A percentile compares a stretch with the other conserved stretches of the same genome.
Evolutionary conservation across 2,329 filamentous ascomycete genomes (phyloP).

Genomic region (Incumbomyces lentus): DNA sequence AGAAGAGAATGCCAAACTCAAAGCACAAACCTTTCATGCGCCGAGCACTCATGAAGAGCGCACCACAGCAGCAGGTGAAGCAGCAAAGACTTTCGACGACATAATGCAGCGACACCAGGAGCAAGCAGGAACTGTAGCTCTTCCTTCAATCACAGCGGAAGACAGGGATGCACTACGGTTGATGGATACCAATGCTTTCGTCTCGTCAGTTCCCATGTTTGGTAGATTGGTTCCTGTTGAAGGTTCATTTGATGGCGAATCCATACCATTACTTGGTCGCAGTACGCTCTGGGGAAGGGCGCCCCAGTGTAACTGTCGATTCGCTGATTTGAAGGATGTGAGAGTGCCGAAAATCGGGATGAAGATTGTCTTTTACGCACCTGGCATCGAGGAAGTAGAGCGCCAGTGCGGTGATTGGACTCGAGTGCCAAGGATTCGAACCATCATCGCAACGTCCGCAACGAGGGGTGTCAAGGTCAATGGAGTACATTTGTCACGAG

Average conservation of each 20-base stretch:
- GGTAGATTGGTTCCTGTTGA: constrained; percentile 57
- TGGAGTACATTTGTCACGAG: constrained; percentile 50
- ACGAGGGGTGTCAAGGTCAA: constrained; percentile 70
- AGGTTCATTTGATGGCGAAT: constrained; percentile 56
- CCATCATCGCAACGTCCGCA: constrained; percentile 70
- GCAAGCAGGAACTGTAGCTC: not conserved
- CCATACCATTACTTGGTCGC: constrained; percentile 55
- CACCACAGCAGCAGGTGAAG: not conserved
- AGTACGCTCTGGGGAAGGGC: constrained; percentile 70
- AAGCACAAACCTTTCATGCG: constrained; percentile 12
- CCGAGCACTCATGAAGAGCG: not conserved
- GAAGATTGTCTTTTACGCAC: constrained; percentile 63
- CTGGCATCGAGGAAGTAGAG: constrained; percentile 53
- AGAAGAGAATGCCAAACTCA: constrained; percentile 13
- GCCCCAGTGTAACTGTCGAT: constrained; percentile 56
- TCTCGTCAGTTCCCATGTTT: constrained; percentile 35
- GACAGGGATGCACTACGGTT: not conserved
- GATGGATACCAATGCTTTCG: constrained; percentile 17
- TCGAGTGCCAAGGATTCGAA: constrained; percentile 46
- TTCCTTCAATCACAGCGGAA: not conserved
- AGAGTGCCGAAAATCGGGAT: constrained; percentile 75
- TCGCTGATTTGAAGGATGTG: constrained; percentile 51
- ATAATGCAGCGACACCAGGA: not conserved
- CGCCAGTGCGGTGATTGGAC: constrained; percentile 47
- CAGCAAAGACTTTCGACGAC: constrained; percentile 4